Base-by-base conservation (phyloP, 257 asterid species). In the Solanum sejunctum region DNA sequence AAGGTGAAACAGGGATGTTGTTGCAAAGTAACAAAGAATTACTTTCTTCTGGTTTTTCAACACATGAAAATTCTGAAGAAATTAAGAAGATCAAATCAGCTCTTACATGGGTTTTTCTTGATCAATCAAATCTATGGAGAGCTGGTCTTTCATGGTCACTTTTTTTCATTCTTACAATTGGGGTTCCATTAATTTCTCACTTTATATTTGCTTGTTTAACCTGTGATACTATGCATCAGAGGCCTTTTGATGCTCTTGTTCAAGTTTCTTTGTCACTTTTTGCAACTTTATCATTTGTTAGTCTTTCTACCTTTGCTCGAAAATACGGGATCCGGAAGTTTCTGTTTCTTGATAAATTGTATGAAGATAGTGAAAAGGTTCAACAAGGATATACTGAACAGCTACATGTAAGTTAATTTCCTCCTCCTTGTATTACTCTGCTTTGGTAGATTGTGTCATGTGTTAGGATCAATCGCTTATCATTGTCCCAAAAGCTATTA, bases 111-210 rank as follows among this genome's bases (percentile, higher is more conserved):
- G 86, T 95, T 6, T 95, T 93, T 73, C 91, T 95, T 3, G 99
- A 96, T 80, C 93, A 93, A 43, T 92, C 98, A 0, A 92, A 81
- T 73, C 9, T 93, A 16, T 96, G 97, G 98, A 89, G 87, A 55
- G 90, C 97, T 2, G 91, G 94, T 83, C 91, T 94, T 1, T 96
- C 99, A 0, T 96, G 99, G 98, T 93, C 97, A 2, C 81, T 96
- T 49, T 96, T 96, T 89, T 91, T 90, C 49, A 83, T 96, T 64
- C 92, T 96, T 1, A 86, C 93, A 17, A 85, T 96, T n/a, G 93
- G 90, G 10, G 92, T 96, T 17, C 99, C 98, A 0, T 69, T 93
- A 18, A 91, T 92, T 0, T 96, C 96, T 58, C 98, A 94, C 93
- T 86, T 91, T 3, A 83, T 88, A 15, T 93, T 93, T 80, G 90